Evolutionary conservation across 2,329 filamentous ascomycete species (phyloP), one percentile per base, ranked within the genome.

Genomic region (Pseudopithomyces chartarum): DNA sequence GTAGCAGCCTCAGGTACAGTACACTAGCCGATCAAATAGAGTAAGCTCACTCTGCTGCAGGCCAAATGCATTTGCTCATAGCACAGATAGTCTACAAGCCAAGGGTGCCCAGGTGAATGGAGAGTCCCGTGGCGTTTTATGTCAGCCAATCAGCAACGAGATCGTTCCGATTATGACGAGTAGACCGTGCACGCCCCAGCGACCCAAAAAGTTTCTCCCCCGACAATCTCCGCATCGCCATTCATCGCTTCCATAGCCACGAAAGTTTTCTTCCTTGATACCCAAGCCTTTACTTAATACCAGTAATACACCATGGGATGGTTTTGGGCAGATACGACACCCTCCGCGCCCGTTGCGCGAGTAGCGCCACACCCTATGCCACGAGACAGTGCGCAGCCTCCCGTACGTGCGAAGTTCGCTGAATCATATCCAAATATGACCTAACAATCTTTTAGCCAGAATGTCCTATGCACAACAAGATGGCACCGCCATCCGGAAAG

Each of bases 391-490:
- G 80, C 79, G 54, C 74, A 82, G 65, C 84, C 84, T 77, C 85
- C 85, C 46, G 85, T 87, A 79, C 61, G 80, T 73, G 67, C 43
- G 26, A 19, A 52, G 2, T 26, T 29, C 50, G 7, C 40, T 17
- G 61, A 47, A 17, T 6, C 54, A 51, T 57, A 59, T 70, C 58
- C 61, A n/a, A n/a, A n/a, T 52, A 23, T 23, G n/a, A 40, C 62
- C 62, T 71, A 60, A 71, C 56, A 57, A 32, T 10, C 38, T 8
- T 26, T 2, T 66, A 90, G 87, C 85, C 87, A 68, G 81, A 80
- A 79, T 91, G 88, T 70, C 88, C 88, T 15, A 90, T 90, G 87
- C 87, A 90, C 74, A 81, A 84, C 60, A 76, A 73, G 47, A 68
- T 75, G 48, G 59, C 73, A 33, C 59, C 67, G 63, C 60, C 65